These are phyloP conservation scores for Colletotrichum tropicicola DNA, from an alignment of 2,329 filamentous ascomycete genomes.

Conservation along the genomic window DNA sequence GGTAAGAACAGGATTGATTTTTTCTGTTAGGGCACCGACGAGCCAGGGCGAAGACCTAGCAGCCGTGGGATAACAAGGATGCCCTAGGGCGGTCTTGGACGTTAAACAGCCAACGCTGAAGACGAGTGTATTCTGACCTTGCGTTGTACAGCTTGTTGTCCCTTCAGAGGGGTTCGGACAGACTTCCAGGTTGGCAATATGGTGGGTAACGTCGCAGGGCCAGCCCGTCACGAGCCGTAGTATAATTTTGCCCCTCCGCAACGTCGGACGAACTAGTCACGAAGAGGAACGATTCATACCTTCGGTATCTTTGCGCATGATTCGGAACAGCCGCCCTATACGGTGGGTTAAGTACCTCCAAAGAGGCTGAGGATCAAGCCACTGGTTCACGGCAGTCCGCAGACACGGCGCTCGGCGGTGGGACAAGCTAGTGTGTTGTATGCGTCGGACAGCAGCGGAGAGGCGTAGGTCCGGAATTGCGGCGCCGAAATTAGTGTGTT, in stretches of 20 bases:
- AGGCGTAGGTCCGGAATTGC: neutral
- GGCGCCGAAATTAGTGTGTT: slow-evolving; percentile 9
- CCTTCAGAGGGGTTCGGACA: no score
- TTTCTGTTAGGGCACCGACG: neutral
- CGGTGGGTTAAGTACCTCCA: neutral
- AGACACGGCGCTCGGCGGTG: slow-evolving; percentile 10
- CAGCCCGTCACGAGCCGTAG: neutral
- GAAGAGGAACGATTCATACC: slow-evolving; percentile 3
- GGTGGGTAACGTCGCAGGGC: neutral
- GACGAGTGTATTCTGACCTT: no score
- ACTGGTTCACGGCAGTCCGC: slow-evolving; percentile 17
- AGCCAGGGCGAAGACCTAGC: neutral
- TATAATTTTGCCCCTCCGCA: neutral
- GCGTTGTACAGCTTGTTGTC: no score
- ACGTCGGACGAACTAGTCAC: slow-evolving; percentile 20
- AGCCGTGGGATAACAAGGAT: neutral
- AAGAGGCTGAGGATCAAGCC: neutral
- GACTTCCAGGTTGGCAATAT: neutral
- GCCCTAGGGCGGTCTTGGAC: no score
- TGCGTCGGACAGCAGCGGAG: slow-evolving; percentile 1
- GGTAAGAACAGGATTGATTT: neutral
- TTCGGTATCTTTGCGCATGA: neutral
- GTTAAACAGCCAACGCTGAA: no score
- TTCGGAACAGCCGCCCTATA: neutral
- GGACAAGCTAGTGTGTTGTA: neutral